phyloP scores from a whole-genome alignment of 371 early-diverging fungal genomes.

The Mortierella sp. region DNA sequence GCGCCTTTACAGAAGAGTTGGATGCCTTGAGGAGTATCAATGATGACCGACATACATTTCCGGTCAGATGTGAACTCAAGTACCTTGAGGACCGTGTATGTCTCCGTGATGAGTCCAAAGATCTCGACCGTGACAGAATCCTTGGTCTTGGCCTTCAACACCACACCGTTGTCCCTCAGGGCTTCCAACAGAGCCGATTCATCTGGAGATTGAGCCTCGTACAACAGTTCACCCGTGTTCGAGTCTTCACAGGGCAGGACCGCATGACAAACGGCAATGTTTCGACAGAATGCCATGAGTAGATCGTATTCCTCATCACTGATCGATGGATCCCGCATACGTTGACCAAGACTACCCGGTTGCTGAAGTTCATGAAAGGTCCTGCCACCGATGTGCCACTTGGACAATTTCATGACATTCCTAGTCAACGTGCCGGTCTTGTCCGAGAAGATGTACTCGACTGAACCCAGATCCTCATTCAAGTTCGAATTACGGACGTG shows the following conservation, averaged over 20 bases:
- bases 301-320: slow-evolving; percentile 52
- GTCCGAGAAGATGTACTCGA: slow-evolving; percentile 96
- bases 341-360: slow-evolving; percentile 40
- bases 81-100: slow-evolving; percentile 56
- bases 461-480: slow-evolving; percentile 59
- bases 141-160: slow-evolving; percentile 51
- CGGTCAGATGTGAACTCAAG: slow-evolving; percentile 62
- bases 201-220: slow-evolving; percentile 86
- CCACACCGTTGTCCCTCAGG: slow-evolving; percentile 48
- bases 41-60: slow-evolving; percentile 67
- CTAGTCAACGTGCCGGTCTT: slow-evolving; percentile 92
- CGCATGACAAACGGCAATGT: slow-evolving; percentile 83
- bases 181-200: slow-evolving; percentile 79
- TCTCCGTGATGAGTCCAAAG: slow-evolving; percentile 52
- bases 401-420: slow-evolving; percentile 81
- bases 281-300: slow-evolving; percentile 63
- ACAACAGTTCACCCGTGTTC: slow-evolving; percentile 58
- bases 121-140: slow-evolving; percentile 60
- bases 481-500: slow-evolving; percentile 83
- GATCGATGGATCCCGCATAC: slow-evolving; percentile 51
- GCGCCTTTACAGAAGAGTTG: slow-evolving; percentile 75
- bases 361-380: slow-evolving; percentile 52
- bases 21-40: slow-evolving; percentile 56
- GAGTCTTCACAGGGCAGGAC: slow-evolving; percentile 65
- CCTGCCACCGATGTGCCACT: slow-evolving; percentile 53